phyloP scores from a whole-genome alignment of 257 asterid species.

The Mentha longifolia region DNA sequence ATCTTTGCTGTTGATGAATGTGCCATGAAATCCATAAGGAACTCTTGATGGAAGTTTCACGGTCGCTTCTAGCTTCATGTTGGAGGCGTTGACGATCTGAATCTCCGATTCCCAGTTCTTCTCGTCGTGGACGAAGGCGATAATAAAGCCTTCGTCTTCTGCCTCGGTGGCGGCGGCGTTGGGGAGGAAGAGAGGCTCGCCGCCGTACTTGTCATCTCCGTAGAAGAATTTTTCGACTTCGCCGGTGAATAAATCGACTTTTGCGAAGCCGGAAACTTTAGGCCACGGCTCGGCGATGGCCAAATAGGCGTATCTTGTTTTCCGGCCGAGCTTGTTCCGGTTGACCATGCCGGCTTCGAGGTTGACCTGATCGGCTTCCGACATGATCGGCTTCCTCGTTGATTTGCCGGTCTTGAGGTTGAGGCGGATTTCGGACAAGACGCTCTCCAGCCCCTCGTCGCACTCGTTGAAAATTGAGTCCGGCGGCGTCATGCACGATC shows the following conservation, averaged over 20 bases:
- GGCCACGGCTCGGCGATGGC: constrained; percentile 99
- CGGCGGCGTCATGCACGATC: constrained; percentile 99
- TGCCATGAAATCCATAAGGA: constrained; percentile 95
- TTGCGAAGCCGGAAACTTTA: constrained; percentile 92
- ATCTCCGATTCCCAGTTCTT: constrained; percentile 74
- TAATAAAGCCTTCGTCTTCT: constrained; percentile 80
- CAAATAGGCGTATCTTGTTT: constrained; percentile 72
- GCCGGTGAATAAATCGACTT: constrained; percentile 80
- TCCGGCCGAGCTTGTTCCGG: constrained; percentile 82
- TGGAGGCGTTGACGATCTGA: constrained; percentile 74
- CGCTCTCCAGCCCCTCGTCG: constrained; percentile 79
- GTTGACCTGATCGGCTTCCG: constrained; percentile 69
- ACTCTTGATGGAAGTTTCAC: constrained; percentile 86
- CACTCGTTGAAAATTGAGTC: constrained; percentile 96
- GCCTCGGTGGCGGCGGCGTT: constrained; percentile 41
- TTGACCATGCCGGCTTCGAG: constrained; percentile 98
- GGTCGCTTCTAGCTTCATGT: constrained; percentile 66
- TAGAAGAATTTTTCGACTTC: constrained; percentile 70
- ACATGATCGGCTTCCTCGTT: constrained; percentile 57
- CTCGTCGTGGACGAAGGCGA: constrained; percentile 87
- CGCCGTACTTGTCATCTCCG: constrained; percentile 83
- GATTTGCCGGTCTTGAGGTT: constrained; percentile 79
- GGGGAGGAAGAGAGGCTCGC: constrained; percentile 92
- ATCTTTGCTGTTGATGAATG: constrained; percentile 68
- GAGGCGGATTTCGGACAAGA: constrained; percentile 84